phyloP scores from a whole-genome alignment of 2,329 filamentous ascomycete genomes.

The Aspergillus sp. region DNA sequence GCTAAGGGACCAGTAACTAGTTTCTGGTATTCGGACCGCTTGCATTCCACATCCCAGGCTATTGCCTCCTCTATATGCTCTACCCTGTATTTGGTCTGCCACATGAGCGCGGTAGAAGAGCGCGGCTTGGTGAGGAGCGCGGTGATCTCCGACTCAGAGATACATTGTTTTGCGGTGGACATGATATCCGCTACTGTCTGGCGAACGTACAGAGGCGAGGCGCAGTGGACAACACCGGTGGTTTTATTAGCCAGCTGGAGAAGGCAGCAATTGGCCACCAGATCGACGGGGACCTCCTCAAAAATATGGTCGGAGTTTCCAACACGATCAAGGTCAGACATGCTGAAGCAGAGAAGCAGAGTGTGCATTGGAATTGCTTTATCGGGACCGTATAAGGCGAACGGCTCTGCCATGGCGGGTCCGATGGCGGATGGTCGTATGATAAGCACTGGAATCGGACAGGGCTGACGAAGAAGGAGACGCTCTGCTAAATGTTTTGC shows the following conservation, averaged over 20 bases:
- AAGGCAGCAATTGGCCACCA: conserved; percentile 15
- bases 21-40: neutral
- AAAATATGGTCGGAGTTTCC: neutral
- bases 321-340: neutral
- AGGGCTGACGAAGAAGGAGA: conserved; percentile 2
- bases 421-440: conserved; percentile 18
- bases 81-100: neutral
- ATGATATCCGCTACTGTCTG: neutral
- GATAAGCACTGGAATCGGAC: conserved; percentile 11
- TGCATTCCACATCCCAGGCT: neutral
- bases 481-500: conserved; percentile 20
- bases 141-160: neutral
- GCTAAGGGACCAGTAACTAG: neutral
- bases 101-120: neutral
- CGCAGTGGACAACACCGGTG: conserved; percentile 16
- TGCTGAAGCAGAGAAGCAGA: neutral
- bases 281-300: conserved; percentile 22
- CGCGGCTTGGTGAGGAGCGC: neutral
- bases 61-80: neutral
- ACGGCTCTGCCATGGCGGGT: conserved; percentile 19
- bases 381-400: conserved; percentile 16
- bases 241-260: conserved; percentile 15
- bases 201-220: neutral
- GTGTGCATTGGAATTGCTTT: conserved; percentile 13
- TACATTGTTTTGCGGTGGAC: neutral